Evolutionary conservation across 169 alveolate genomes (phyloP), one percentile per base, ranked within the genome.

Genomic region (Plasmodium blacklocki): DNA sequence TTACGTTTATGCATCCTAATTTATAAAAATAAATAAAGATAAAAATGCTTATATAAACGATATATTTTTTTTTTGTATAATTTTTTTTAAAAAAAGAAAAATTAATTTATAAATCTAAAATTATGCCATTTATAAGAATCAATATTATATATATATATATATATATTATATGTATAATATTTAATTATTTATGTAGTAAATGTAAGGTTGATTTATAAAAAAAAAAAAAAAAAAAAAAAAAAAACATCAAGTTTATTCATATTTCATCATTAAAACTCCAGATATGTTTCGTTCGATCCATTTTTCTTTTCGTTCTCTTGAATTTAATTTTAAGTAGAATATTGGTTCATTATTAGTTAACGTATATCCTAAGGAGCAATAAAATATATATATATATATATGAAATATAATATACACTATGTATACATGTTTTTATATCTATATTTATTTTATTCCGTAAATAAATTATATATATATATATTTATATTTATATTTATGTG

Each of bases 211-310:
- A 7, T 39, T 39, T 39, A 39, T 39, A 39, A 39, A 39, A 56
- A 14, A 56, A 56, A 8, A 56, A 56, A 8, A 52, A 9, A 52
- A 50, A 54, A 9, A 3, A 50, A 54, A 54, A 54, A 54, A 56
- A 12, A 56, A 18, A 12, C 19, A 14, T 49, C 64, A 32, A 66
- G 5, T 11, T 12, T 21, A 21, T 21, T 62, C n/a, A 56, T 59
- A 66, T 59, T 78, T 78, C 19, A 78, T 45, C 50, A 78, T 78
- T 64, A 78, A 45, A 15, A 78, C 89, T 43, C 80, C 89, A 19
- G 89, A 78, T 5, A 78, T 76, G 54, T 78, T 78, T 78, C 89
- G 29, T 8, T 78, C 89, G 1, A 78, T 66, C 89, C 89, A 78
- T 32, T 78, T 78, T 78, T 78, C 89, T 45, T 64, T 78, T 32